A percentile compares a stretch with the other conserved stretches of the same genome.
These are phyloP conservation scores for Candida ponderosae DNA, from an alignment of 805 yeast species.

Conservation along the genomic window DNA sequence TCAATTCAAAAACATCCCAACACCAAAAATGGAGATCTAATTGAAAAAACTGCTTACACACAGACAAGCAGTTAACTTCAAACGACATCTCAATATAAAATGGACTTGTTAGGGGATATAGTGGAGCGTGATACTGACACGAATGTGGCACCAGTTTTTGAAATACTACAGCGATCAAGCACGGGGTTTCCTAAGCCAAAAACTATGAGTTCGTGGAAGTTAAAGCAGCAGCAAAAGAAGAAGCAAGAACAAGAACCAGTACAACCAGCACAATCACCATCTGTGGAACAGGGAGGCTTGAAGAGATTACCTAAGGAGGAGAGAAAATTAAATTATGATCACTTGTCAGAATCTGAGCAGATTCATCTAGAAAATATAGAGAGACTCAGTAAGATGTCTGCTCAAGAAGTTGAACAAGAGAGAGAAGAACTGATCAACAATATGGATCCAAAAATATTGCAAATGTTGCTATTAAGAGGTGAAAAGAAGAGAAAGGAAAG, in stretches of 20 bases:
- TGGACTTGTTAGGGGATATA: slow-evolving; percentile 89
- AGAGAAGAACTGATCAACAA: slow-evolving; percentile 57
- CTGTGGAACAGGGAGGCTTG: slow-evolving; percentile 84
- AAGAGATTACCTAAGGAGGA: slow-evolving; percentile 80
- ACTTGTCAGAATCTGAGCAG: slow-evolving; percentile 55
- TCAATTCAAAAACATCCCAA: too few relatives aligned
- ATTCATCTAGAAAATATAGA: slow-evolving; percentile 73
- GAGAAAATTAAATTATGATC: slow-evolving; percentile 46
- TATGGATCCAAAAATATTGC: slow-evolving; percentile 62
- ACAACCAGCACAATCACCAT: slow-evolving; percentile 96
- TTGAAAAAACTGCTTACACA: neutral
- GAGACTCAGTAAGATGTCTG: slow-evolving; percentile 51
- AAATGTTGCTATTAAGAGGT: slow-evolving; percentile 48
- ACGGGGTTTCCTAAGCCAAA: slow-evolving; percentile 77
- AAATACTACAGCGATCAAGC: slow-evolving; percentile 87
- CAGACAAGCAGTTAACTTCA: neutral
- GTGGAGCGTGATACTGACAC: slow-evolving; percentile 88
- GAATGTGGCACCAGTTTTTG: slow-evolving; percentile 92
- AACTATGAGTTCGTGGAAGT: slow-evolving; percentile 84
- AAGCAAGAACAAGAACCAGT: slow-evolving; percentile 82
- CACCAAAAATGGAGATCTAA: too few relatives aligned
- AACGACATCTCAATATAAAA: slow-evolving; percentile 54
- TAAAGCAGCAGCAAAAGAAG: slow-evolving; percentile 88
- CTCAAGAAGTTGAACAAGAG: slow-evolving; percentile 56
- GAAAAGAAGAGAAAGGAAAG: slow-evolving; percentile 37